phyloP scores from a whole-genome alignment of 2,329 filamentous ascomycete genomes.

The Fusarium nisikadoi region DNA sequence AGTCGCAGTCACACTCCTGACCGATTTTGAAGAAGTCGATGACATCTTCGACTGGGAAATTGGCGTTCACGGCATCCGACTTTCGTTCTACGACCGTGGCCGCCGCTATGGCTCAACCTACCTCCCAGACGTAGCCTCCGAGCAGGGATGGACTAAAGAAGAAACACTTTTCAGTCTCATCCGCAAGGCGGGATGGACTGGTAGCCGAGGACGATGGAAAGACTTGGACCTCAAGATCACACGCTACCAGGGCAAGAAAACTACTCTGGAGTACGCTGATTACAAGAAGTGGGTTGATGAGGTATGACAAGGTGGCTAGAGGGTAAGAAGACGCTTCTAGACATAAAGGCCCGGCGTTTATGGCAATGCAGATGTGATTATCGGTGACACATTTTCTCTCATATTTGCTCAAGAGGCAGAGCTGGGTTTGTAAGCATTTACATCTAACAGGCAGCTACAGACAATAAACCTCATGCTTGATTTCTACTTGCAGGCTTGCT shows the following conservation, averaged over 20 bases:
- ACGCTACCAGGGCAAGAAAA: slow-evolving; percentile 87
- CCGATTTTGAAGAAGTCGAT: slow-evolving; percentile 80
- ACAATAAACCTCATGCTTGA: slow-evolving; percentile 29
- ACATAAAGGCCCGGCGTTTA: slow-evolving; percentile 44
- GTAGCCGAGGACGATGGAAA: slow-evolving; percentile 81
- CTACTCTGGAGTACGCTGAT: slow-evolving; percentile 74
- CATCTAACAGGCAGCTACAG: slow-evolving; percentile 26
- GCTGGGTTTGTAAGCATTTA: slow-evolving; percentile 13
- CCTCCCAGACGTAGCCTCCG: slow-evolving; percentile 87
- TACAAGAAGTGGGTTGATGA: slow-evolving; percentile 85
- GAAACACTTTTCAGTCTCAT: slow-evolving; percentile 90
- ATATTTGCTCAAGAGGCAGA: slow-evolving; percentile 34
- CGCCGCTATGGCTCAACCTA: slow-evolving; percentile 87
- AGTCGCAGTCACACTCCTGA: slow-evolving; percentile 83
- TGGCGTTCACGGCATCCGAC: slow-evolving; percentile 86
- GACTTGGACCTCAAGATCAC: slow-evolving; percentile 82
- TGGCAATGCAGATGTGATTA: slow-evolving; percentile 16
- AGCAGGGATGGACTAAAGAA: slow-evolving; percentile 96
- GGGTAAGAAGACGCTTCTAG: slow-evolving; percentile 43
- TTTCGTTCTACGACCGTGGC: slow-evolving; percentile 81
- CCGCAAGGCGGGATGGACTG: slow-evolving; percentile 93
- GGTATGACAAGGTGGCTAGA: slow-evolving; percentile 17
- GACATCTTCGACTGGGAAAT: slow-evolving; percentile 86
- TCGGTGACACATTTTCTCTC: slow-evolving; percentile 14
- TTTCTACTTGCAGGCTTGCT: slow-evolving; percentile 26